Percentiles rank a stretch among this genome's conserved stretches.
Evolutionary conservation across 257 asterid species (phyloP).

Genomic region (Phtheirospermum japonicum): DNA sequence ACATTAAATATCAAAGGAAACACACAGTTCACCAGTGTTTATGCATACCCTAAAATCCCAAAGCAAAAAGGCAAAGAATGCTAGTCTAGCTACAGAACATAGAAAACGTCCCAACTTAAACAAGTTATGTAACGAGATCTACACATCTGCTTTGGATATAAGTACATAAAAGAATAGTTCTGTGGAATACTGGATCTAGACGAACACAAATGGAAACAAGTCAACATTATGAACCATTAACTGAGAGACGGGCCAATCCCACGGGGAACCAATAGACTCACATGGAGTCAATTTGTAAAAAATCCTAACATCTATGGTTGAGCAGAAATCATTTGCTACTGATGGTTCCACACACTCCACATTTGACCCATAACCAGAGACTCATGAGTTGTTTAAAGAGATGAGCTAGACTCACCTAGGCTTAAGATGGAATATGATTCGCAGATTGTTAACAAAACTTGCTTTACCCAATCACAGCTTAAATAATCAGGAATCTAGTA

Average conservation of each 20-base stretch:
- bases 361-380: too few species aligned
- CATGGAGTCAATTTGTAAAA: too few species aligned
- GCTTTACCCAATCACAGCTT: too few species aligned
- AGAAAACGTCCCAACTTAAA: constrained; percentile 7
- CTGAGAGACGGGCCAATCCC: constrained; percentile 5
- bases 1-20: constrained; percentile 4
- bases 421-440: constrained; percentile 4
- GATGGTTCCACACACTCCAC: too few species aligned
- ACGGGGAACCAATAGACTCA: not conserved
- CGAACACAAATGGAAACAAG: not conserved
- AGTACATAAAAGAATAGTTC: too few species aligned
- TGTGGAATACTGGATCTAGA: constrained; percentile 24
- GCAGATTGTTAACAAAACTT: not conserved
- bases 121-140: constrained; percentile 10
- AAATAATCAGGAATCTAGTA: too few species aligned
- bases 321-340: too few species aligned
- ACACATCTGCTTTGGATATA: too few species aligned
- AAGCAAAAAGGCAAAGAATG: not conserved
- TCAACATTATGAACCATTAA: constrained; percentile 7
- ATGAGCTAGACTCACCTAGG: too few species aligned
- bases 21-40: constrained; percentile 8
- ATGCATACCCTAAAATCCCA: too few species aligned
- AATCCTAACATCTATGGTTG: too few species aligned
- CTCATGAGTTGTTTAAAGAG: not conserved
- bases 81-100: constrained; percentile 1